Evolutionary conservation across 176 grass and related monocot species (phyloP).

Genomic region (Phragmites australis): DNA sequence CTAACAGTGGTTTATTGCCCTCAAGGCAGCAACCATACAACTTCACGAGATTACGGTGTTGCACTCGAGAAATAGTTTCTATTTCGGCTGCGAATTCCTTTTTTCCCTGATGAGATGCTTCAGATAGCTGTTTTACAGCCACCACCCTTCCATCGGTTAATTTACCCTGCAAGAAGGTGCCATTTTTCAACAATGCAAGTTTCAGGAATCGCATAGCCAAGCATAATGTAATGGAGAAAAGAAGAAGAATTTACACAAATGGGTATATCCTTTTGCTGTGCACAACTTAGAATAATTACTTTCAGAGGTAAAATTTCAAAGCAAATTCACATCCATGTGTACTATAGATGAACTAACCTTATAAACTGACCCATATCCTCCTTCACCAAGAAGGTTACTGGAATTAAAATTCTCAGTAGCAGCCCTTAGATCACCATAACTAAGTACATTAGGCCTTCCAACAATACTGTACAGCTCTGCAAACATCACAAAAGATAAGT

Average conservation of each 20-base stretch:
- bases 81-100: slow-evolving; percentile 81
- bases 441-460: slow-evolving; percentile 62
- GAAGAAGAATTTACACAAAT: background rate
- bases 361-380: slow-evolving; percentile 81
- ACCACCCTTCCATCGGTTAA: slow-evolving; percentile 69
- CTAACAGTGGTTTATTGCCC: slow-evolving; percentile 70
- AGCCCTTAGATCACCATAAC: slow-evolving; percentile 65
- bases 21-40: slow-evolving; percentile 87
- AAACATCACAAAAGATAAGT: slow-evolving; percentile 35
- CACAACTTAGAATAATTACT: background rate
- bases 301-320: background rate
- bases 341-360: slow-evolving; percentile 53
- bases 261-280: background rate
- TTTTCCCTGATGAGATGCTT: slow-evolving; percentile 77
- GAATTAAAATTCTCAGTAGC: slow-evolving; percentile 75
- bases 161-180: slow-evolving; percentile 52
- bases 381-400: slow-evolving; percentile 75
- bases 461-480: slow-evolving; percentile 62
- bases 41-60: slow-evolving; percentile 88
- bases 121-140: slow-evolving; percentile 79
- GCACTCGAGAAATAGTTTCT: slow-evolving; percentile 83
- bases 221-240: background rate
- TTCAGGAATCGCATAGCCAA: background rate
- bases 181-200: slow-evolving; percentile 22
- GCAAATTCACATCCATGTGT: background rate